Base-by-base conservation (phyloP, 805 yeast genomes). In the Candida maesae region DNA sequence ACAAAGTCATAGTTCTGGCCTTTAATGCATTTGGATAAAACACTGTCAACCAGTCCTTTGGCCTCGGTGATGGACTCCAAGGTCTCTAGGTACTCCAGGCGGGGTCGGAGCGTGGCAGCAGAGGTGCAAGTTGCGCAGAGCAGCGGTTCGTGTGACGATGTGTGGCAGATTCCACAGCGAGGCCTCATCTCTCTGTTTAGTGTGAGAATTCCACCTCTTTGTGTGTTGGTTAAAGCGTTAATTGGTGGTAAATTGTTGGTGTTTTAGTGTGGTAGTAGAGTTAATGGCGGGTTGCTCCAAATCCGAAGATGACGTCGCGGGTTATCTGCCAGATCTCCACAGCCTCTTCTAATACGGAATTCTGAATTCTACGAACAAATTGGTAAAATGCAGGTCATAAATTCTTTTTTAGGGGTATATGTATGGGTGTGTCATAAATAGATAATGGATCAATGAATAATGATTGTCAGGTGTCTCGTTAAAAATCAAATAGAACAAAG, bases 61-160 rank as follows among this genome's bases (percentile, higher is more conserved):
- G 42, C 28, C 10, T 25, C 15, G n/a, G 45, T 32, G 7, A 43
- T 33, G 14, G 42, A 38, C 14, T 24, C 13, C 13, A 52, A 14
- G 1, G 37, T 15, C 10, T 45, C 47, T 11, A 52, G n/a, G 30
- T 51, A 52, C 18, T 39, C 29, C 27, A 53, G 15, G 19, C 48
- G 51, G 2, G 49, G 42, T 17, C 36, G 34, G 7, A 55, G 26
- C 3, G 51, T 19, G 10, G 30, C 33, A 8, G 34, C 42, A 15
- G 45, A 42, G 17, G 46, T 38, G 35, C 60, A 55, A 2, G 36
- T 16, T 2, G 50, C 10, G 23, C 58, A 55, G 5, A 33, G 8
- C 26, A 44, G 35, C 14, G 42, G 25, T 12, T 28, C 28, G 14
- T 32, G 38, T 10, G 31, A 15, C 6, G 6, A 7, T 11, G n/a